These are phyloP conservation scores for Penicillium sumatraense DNA, from an alignment of 2,329 filamentous ascomycete species.

Conservation along the genomic window DNA sequence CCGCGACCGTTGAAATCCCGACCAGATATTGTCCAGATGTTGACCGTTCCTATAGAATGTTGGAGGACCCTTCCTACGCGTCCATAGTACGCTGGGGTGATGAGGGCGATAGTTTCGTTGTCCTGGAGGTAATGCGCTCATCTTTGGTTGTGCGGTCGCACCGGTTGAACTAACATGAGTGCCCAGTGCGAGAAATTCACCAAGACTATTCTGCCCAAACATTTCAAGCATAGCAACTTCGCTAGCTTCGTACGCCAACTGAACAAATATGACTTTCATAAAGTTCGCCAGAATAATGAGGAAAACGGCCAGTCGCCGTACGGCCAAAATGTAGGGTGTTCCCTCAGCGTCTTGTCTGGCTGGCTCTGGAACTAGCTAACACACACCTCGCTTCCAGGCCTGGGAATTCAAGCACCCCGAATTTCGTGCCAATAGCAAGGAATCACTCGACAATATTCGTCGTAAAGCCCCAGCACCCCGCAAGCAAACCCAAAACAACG, in stretches of 20 bases:
- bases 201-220: constrained; percentile 93
- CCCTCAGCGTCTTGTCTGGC: not conserved
- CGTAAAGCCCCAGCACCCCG: constrained; percentile 91
- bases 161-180: constrained; percentile 5
- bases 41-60: constrained; percentile 68
- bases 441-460: constrained; percentile 93
- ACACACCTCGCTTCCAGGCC: constrained; percentile 56
- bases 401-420: constrained; percentile 99
- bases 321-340: constrained; percentile 68
- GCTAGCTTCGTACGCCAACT: constrained; percentile 94
- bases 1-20: constrained; percentile 17
- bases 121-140: constrained; percentile 74
- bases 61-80: constrained; percentile 91
- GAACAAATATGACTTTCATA: constrained; percentile 99
- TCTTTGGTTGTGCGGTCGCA: constrained; percentile 21
- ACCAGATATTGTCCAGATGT: constrained; percentile 12
- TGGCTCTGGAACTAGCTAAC: not conserved
- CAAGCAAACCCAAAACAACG: constrained; percentile 70
- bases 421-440: constrained; percentile 93
- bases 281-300: constrained; percentile 89
- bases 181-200: constrained; percentile 97
- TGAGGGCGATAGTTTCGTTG: constrained; percentile 93
- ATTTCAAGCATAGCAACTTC: constrained; percentile 99
- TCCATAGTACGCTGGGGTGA: constrained; percentile 95
- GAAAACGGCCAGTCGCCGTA: constrained; percentile 82